A percentile compares a stretch with the other conserved stretches of the same genome.
Conservation (phyloP, 1,284 basidiomycete genomes). For the Ceratobasidium sp. region DNA sequence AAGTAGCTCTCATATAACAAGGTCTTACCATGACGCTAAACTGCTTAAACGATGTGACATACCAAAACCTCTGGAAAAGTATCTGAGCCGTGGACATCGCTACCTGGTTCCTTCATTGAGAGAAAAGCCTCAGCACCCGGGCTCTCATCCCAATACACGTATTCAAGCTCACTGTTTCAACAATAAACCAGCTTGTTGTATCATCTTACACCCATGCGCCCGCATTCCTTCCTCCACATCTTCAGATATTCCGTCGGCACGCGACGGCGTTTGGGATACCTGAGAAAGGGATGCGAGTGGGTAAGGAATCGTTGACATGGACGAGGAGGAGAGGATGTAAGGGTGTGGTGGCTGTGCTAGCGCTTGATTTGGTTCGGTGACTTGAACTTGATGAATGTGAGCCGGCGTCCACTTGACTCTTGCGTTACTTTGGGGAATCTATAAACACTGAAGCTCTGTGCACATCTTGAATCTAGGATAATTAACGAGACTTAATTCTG, state of each 20-base stretch:
- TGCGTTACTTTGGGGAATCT: conserved; percentile 1
- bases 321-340: conserved; percentile 4
- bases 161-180: conserved; percentile 76
- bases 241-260: conserved; percentile 80
- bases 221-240: conserved; percentile 88
- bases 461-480: background rate
- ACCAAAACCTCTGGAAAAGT: conserved; percentile 97
- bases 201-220: conserved; percentile 89
- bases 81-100: conserved; percentile 97
- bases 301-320: conserved; percentile 72
- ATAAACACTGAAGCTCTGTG: background rate
- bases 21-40: conserved; percentile 80
- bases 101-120: conserved; percentile 82
- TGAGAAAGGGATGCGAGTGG: conserved; percentile 86
- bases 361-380: conserved; percentile 14
- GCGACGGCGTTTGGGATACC: conserved; percentile 81
- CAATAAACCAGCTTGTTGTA: conserved; percentile 93
- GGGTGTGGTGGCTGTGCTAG: conserved; percentile 6
- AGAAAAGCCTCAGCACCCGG: background rate
- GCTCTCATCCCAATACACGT: conserved; percentile 11
- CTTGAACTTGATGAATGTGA: background rate
- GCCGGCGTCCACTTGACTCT: conserved; percentile 2
- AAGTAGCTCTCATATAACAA: background rate
- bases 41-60: conserved; percentile 91
- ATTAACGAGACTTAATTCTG: background rate